Conservation (phyloP, 2,329 filamentous ascomycete genomes). For the Ophiostoma piceae region DNA sequence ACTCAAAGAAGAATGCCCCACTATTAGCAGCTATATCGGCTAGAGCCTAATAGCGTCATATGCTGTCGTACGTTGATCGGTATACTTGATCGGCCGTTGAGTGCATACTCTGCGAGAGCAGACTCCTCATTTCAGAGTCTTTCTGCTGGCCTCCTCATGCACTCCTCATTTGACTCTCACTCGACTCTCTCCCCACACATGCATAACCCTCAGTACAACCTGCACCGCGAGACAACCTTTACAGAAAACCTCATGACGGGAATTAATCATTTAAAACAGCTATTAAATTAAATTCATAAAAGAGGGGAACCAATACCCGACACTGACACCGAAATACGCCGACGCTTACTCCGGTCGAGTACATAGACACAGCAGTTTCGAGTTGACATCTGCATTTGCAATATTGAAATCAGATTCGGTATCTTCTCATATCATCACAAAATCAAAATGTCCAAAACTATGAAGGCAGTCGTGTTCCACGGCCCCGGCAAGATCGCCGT, state of each 20-base stretch:
- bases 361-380: background rate
- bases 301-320: background rate
- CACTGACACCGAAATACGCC: background rate
- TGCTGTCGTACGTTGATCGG: background rate
- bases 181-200: background rate
- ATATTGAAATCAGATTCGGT: background rate
- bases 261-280: background rate
- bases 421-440: background rate
- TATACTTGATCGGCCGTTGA: background rate
- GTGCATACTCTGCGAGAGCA: background rate
- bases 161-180: background rate
- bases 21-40: background rate
- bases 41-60: background rate
- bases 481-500: slow-evolving; percentile 69
- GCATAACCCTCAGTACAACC: background rate
- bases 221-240: background rate
- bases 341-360: background rate
- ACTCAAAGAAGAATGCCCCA: background rate
- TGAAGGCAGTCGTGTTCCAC: slow-evolving; percentile 88
- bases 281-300: background rate
- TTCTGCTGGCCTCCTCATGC: background rate
- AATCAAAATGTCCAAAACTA: slow-evolving; percentile 44
- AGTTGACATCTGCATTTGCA: background rate
- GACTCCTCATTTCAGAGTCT: background rate
- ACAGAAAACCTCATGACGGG: background rate